Evolutionary conservation across 164 flowering plant species (phyloP), one percentile per base, ranked within the genome.

Genomic region (Stephania yunnanensis): DNA sequence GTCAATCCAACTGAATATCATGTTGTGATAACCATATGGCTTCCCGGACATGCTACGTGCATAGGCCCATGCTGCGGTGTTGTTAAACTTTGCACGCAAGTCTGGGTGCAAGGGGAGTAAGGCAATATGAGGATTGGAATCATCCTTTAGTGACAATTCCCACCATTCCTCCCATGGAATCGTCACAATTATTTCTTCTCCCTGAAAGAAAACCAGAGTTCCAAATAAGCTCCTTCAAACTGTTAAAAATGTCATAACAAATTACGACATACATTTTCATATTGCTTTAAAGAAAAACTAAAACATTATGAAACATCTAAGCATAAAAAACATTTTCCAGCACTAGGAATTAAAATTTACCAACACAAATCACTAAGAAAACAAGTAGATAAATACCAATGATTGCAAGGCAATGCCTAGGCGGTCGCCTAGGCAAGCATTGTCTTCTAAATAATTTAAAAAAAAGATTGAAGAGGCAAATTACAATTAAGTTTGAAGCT

Each of bases 141-240:
- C 72, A 81, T 96, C 98, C 81, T 89, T 88, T 0, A 92, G 86
- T 31, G 92, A 80, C 77, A 91, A 78, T 50, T 94, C 90, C 99
- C 99, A 96, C 99, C 99, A 96, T 77, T 96, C 97, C 76, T 92
- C 89, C 99, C 99, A 96, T 29, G 99, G 95, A 74, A 96, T 84
- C 22, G 91, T 85, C 42, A 83, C 98, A 42, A 96, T 94, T 58
- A 96, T 87, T 85, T 96, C 99, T 86, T 96, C 98, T 70, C 99
- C 99, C 99, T 96, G 87, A 78, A 83, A 80, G 29, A 64, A n/a
- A 75, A 80, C 68, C 64, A 74, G 50, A 64, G 11, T 15, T 69
- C 15, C 44, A 25, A 53, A 8, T 12, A 48, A 52, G 4, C 3
- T 36, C 42, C 42, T 36, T 12, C 19, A 48, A 20, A 30, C 20